Base-by-base conservation (phyloP, 495 filamentous ascomycete species). In the Podospora anserina region DNA sequence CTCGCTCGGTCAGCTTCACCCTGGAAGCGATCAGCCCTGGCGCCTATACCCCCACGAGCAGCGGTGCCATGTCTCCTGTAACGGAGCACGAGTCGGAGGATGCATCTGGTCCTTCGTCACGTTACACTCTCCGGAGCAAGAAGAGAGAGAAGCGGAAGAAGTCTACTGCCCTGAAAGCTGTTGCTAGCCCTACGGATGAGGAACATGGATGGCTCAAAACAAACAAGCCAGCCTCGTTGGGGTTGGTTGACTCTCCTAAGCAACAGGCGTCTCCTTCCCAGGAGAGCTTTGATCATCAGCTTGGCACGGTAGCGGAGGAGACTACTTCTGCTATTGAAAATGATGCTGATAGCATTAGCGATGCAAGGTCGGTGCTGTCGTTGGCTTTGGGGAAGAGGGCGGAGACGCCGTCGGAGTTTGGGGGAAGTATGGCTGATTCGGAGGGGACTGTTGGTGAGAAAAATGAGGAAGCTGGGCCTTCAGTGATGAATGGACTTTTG, bases 271-370 rank as follows among this genome's bases (percentile, higher is more conserved):
- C 66, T 20, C 68, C 69, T 57, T 32, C 30, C 1, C 71, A 68
- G 27, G 68, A 69, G 62, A 66, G 30, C 61, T 70, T 60, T 39
- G 68, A 68, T 60, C 68, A 19, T 4, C 73, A 74, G 66, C 73
- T 75, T 64, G 74, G 74, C 69, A 75, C 75, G 4, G 75, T 75
- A 9, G 70, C 71, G 18, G 75, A 77, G 66, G 74, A 71, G 57
- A 66, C 69, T 49, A 1, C 39, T 13, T 49, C 32, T 32, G 61
- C 13, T 18, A 49, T 13, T 32, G n/a, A 19, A n/a, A 23, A 61
- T 30, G 28, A 32, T 28, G 69, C 68, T 63, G 61, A 68, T 34
- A 62, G 61, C 56, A 64, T 68, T 44, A 70, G 68, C 44, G 66
- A 70, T 30, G 56, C 30, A n/a, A 66, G 66, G 27, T 72, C 72